Conservation (phyloP, 2,329 filamentous ascomycete genomes). For the Colletotrichum trifolii region DNA sequence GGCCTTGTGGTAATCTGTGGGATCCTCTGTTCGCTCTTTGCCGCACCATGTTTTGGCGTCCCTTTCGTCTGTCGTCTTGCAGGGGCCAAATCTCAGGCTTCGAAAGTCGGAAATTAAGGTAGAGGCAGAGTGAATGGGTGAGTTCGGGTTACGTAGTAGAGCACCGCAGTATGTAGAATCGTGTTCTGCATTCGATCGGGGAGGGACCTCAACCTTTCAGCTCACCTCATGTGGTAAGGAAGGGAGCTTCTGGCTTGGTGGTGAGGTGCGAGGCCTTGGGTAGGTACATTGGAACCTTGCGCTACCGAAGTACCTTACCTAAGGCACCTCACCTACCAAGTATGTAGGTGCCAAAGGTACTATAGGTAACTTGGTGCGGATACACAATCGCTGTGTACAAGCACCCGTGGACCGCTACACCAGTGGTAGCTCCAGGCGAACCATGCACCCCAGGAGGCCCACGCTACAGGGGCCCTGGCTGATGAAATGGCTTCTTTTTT, state of each 20-base stretch:
- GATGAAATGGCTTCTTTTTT: conserved; percentile 26
- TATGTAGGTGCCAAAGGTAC: not conserved
- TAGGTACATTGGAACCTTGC: not conserved
- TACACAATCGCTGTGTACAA: not conserved
- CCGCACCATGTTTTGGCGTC: not conserved
- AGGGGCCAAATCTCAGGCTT: not conserved
- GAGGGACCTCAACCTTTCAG: too few relatives aligned
- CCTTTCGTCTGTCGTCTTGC: not conserved
- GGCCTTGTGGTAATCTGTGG: conserved; percentile 32
- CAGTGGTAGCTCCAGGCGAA: not conserved
- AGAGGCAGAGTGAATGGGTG: too few relatives aligned
- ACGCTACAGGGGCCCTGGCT: conserved; percentile 15
- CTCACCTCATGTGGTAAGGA: too few relatives aligned
- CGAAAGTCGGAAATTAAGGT: not conserved
- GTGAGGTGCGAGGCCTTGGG: not conserved
- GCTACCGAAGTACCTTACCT: not conserved
- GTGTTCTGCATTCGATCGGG: too few relatives aligned
- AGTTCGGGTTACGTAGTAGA: too few relatives aligned
- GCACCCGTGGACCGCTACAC: not conserved
- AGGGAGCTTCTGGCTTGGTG: too few relatives aligned
- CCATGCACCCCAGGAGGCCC: conserved; percentile 2
- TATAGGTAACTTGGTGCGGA: not conserved
- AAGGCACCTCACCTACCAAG: not conserved
- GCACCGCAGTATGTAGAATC: too few relatives aligned
- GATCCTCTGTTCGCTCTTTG: conserved; percentile 21